Percentiles rank a stretch among this genome's conserved stretches.
Conservation (phyloP, 2,329 filamentous ascomycete genomes). For the Paracorniculantispora psalliotae region DNA sequence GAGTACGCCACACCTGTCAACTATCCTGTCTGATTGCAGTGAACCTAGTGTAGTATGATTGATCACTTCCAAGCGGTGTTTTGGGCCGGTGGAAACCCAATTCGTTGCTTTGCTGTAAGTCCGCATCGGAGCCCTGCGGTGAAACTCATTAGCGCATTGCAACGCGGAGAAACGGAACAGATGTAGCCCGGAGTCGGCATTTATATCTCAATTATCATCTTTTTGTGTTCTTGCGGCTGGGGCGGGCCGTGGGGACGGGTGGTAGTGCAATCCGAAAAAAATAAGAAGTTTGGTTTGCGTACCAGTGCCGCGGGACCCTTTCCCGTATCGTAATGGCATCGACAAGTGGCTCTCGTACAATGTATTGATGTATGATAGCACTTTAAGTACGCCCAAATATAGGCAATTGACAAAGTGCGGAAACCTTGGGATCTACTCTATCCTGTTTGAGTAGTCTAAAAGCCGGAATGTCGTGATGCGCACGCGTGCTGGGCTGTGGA, state of each 20-base stretch:
- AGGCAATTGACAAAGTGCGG: neutral
- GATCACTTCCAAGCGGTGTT: neutral
- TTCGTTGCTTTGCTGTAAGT: neutral
- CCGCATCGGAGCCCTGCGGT: neutral
- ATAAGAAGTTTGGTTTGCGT: neutral
- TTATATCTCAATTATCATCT: neutral
- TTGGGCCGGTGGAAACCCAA: neutral
- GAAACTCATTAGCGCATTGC: neutral
- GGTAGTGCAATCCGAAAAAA: neutral
- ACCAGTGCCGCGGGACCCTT: neutral
- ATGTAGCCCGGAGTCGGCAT: neutral
- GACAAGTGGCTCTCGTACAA: neutral
- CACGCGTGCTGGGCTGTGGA: neutral
- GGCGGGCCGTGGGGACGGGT: neutral
- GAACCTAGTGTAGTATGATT: slow-evolving; percentile 1
- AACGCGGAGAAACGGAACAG: neutral
- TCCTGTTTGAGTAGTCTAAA: neutral
- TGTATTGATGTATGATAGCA: neutral
- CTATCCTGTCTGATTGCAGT: slow-evolving; percentile 3
- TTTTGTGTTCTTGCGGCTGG: neutral
- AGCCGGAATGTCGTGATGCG: neutral
- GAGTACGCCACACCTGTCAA: neutral
- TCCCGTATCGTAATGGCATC: neutral
- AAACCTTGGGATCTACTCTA: neutral
- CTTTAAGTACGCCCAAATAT: neutral